Percentiles rank a stretch among this genome's conserved stretches.
Evolutionary conservation across 2,329 filamentous ascomycete genomes (phyloP).

Genomic region (Neoarthrinium moseri): DNA sequence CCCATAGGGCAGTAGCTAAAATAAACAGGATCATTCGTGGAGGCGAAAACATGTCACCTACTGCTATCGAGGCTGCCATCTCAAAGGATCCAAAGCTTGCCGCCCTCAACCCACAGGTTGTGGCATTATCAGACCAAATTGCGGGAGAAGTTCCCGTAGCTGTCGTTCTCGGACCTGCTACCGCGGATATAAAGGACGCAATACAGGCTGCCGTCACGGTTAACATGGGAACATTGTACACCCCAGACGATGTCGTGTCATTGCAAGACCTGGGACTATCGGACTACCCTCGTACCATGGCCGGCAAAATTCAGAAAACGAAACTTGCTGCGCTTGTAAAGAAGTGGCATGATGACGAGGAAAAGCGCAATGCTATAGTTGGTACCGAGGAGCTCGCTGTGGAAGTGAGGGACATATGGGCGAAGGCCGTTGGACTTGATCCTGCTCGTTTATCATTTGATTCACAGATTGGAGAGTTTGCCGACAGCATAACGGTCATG

Average conservation of each 20-base stretch:
- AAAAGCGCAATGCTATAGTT: not conserved
- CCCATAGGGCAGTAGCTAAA: not conserved
- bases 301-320: conserved; percentile 9
- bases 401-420: conserved; percentile 7
- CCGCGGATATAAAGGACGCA: not conserved
- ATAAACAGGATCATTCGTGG: conserved; percentile 10
- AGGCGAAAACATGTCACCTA: conserved; percentile 9
- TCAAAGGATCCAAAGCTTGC: not conserved
- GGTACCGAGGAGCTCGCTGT: not conserved
- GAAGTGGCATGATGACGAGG: not conserved
- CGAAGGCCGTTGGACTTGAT: conserved; percentile 6
- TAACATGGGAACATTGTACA: conserved; percentile 8
- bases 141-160: conserved; percentile 10
- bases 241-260: conserved; percentile 7
- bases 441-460: conserved; percentile 1
- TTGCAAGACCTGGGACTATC: conserved; percentile 3
- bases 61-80: conserved; percentile 6
- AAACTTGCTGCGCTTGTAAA: conserved; percentile 7
- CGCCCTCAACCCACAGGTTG: conserved; percentile 1
- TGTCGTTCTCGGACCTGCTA: not conserved
- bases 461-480: conserved; percentile 6
- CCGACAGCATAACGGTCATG: conserved; percentile 9
- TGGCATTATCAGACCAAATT: conserved; percentile 2
- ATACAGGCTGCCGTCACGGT: conserved; percentile 5
- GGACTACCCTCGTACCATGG: conserved; percentile 8